These are phyloP conservation scores for Sugiyamaella floridensis DNA, from an alignment of 805 yeast genomes.

Conservation along the genomic window DNA sequence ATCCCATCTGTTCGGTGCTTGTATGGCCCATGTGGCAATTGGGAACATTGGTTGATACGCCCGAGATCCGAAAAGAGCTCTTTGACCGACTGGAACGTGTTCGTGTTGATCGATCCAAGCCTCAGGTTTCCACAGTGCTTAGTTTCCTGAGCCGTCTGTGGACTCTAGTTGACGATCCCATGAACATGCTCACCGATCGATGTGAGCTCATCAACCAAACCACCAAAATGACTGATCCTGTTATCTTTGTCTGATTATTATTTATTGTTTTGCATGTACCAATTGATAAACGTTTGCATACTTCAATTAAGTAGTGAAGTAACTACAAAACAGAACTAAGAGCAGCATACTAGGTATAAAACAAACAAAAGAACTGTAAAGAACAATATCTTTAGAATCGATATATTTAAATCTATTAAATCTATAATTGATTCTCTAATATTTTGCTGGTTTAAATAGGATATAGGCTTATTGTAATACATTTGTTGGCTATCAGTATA, in stretches of 20 bases:
- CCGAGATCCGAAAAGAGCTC: slow-evolving; percentile 1
- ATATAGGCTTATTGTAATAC: too few relatives aligned
- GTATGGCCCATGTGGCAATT: slow-evolving; percentile 17
- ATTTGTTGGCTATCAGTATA: too few relatives aligned
- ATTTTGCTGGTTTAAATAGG: too few relatives aligned
- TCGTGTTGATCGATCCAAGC: not conserved
- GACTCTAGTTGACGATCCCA: not conserved
- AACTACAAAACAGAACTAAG: not conserved
- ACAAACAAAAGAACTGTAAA: too few relatives aligned
- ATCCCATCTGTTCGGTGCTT: slow-evolving; percentile 3
- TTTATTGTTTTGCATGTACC: not conserved
- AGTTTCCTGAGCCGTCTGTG: not conserved
- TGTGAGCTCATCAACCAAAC: not conserved
- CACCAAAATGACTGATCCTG: not conserved
- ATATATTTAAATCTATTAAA: too few relatives aligned
- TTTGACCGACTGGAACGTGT: slow-evolving; percentile 2
- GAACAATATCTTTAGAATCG: too few relatives aligned
- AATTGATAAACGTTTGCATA: not conserved
- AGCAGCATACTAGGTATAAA: too few relatives aligned
- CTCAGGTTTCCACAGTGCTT: not conserved
- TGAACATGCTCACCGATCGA: not conserved
- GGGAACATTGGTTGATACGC: slow-evolving; percentile 9
- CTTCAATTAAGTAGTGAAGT: not conserved
- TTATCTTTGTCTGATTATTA: not conserved
- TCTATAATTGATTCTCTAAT: too few relatives aligned